Evolutionary conservation across 169 alveolate genomes (phyloP), one percentile per base, ranked within the genome.

Genomic region (Plasmodium gonderi): DNA sequence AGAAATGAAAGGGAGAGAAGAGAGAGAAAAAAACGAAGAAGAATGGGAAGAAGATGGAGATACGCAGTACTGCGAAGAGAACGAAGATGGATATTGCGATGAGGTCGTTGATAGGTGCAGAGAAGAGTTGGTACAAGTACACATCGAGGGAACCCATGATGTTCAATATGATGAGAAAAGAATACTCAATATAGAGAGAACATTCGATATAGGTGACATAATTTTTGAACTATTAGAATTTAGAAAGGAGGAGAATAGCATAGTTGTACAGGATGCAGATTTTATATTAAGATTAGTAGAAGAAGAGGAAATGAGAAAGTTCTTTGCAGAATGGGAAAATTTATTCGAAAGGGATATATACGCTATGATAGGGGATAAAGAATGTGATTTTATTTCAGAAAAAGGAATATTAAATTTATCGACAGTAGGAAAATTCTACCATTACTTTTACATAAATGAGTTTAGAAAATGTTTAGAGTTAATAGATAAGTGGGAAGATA

Each of bases 401-500:
- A 60, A 36, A 23, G 92, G 79, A 11, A 74, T 85, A 49, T 8
- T 74, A 38, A 76, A 85, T 76, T 74, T 85, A 85, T 8, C 20
- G 45, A 40, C 45, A 85, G 17, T 85, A 51, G 87, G 78, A 51
- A 85, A 85, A 5, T 20, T 85, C 33, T 85, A 54, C 67, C 67
- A 11, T 54, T 42, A 51, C 60, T 49, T 85, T 51, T 85, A 85
- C 29, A n/a, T 75, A 74, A 85, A 85, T 85, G 20, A 85, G 40
- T 74, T 85, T 85, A 76, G 78, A 47, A 60, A 51, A 40, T 85
- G 87, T 20, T 85, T 85, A 85, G 42, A 44, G 38, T 17, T 85
- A 85, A 31, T 85, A 74, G 92, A 85, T 23, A 40, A 85, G 49
- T 85, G 87, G 83, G 42, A 74, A 85, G 78, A 85, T 45, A 31